A percentile compares a stretch with the other conserved stretches of the same genome.
phyloP scores from a whole-genome alignment of 371 early-diverging fungal genomes.

The Rhizopus stolonifer region DNA sequence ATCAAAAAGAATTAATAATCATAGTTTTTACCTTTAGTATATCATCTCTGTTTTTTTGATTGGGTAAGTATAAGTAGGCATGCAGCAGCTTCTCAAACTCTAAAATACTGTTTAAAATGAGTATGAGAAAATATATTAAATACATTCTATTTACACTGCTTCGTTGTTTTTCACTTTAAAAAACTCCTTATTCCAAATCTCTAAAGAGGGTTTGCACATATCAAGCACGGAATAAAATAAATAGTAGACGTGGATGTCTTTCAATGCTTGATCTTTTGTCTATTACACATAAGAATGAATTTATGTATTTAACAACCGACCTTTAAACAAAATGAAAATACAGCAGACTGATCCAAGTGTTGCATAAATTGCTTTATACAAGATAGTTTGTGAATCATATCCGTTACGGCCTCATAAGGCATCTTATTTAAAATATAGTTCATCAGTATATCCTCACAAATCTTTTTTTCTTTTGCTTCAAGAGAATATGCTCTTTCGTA shows the following conservation, averaged over 20 bases:
- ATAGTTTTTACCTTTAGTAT: background rate
- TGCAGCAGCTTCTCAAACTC: background rate
- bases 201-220: background rate
- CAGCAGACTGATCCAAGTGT: background rate
- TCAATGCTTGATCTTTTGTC: background rate
- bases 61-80: background rate
- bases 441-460: background rate
- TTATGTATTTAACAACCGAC: background rate
- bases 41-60: background rate
- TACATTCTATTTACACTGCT: background rate
- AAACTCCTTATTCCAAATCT: slow-evolving; percentile 5
- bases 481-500: too few species aligned
- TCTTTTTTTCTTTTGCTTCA: too few species aligned
- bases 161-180: background rate
- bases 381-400: background rate
- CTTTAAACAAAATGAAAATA: slow-evolving; percentile 16
- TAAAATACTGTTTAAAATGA: background rate
- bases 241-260: slow-evolving; percentile 12
- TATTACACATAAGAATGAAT: background rate
- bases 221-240: slow-evolving; percentile 5
- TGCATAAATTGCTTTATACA: background rate
- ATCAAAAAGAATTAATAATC: too few species aligned
- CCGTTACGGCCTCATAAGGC: background rate
- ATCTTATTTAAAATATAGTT: background rate
- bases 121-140: background rate